Evolutionary conservation across 1,284 basidiomycete species (phyloP).

Genomic region (Pyrrhoderma lamaoense): DNA sequence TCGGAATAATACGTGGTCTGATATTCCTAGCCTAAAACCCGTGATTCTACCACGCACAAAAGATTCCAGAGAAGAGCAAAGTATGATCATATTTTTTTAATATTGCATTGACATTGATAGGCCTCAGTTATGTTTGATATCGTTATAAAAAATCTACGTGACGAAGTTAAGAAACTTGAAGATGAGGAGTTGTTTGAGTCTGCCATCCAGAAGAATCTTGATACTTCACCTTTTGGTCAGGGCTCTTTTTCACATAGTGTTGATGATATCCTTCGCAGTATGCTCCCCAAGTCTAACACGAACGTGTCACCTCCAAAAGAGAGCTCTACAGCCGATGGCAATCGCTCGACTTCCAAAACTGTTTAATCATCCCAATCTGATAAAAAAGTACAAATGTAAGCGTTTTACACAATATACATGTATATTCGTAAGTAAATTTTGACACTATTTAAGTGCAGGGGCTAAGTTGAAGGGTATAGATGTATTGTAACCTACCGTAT

Average conservation of each 20-base stretch:
- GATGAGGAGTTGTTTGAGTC: conserved; percentile 62
- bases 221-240: conserved; percentile 42
- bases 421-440: no score
- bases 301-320: no score
- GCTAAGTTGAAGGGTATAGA: no score
- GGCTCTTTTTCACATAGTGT: conserved; percentile 46
- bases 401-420: no score
- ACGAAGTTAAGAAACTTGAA: conserved; percentile 46
- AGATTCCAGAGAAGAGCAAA: conserved; percentile 34
- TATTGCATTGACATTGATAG: neutral
- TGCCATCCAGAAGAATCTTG: conserved; percentile 48
- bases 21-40: conserved; percentile 29
- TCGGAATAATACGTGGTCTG: conserved; percentile 37
- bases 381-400: no score
- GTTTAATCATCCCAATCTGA: no score
- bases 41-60: conserved; percentile 29
- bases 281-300: conserved; percentile 27
- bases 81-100: conserved; percentile 28
- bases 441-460: no score
- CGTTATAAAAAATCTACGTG: conserved; percentile 45
- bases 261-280: conserved; percentile 55
- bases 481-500: no score
- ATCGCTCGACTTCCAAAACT: no score
- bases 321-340: no score
- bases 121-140: conserved; percentile 34